Evolutionary conservation across 225 moss, liverwort and hornwort genomes (phyloP).

Genomic region (Pseudisothecium myosuroides): DNA sequence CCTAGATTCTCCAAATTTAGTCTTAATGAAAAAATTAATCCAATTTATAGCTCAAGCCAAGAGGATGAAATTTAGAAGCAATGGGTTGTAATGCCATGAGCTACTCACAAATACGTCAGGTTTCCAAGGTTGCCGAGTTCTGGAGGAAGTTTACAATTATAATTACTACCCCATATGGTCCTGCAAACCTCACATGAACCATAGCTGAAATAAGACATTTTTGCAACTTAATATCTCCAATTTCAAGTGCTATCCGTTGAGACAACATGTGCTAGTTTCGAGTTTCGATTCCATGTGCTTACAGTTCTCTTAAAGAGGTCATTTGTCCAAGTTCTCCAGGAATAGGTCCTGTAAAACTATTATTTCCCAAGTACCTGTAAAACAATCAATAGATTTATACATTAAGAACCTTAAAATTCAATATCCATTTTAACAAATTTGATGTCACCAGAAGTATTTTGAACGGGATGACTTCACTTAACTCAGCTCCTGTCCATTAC

Average conservation of each 20-base stretch:
- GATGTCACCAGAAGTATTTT: background rate
- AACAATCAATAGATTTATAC: background rate
- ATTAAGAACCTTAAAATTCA: background rate
- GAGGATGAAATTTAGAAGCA: background rate
- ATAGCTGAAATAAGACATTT: background rate
- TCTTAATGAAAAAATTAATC: too few species aligned
- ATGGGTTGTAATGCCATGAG: background rate
- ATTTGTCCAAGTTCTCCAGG: slow-evolving; percentile 13
- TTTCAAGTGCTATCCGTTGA: background rate
- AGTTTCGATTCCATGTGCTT: background rate
- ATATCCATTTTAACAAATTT: too few species aligned
- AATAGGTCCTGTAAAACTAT: slow-evolving; percentile 18
- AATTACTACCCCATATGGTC: slow-evolving; percentile 35
- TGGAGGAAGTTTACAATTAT: slow-evolving; percentile 17
- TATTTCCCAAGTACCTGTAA: slow-evolving; percentile 29
- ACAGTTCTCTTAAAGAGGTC: slow-evolving; percentile 25
- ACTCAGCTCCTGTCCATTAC: background rate
- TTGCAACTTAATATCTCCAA: background rate
- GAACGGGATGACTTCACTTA: background rate
- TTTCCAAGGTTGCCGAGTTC: slow-evolving; percentile 34
- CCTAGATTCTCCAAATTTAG: background rate
- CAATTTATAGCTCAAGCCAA: background rate
- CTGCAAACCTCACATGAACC: slow-evolving; percentile 6
- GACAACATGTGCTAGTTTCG: background rate
- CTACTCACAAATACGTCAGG: slow-evolving; percentile 36